Percentiles rank a stretch among this genome's conserved stretches.
Evolutionary conservation across 768 basidiomycete species (phyloP).

Genomic region (Lactarius evosmus): DNA sequence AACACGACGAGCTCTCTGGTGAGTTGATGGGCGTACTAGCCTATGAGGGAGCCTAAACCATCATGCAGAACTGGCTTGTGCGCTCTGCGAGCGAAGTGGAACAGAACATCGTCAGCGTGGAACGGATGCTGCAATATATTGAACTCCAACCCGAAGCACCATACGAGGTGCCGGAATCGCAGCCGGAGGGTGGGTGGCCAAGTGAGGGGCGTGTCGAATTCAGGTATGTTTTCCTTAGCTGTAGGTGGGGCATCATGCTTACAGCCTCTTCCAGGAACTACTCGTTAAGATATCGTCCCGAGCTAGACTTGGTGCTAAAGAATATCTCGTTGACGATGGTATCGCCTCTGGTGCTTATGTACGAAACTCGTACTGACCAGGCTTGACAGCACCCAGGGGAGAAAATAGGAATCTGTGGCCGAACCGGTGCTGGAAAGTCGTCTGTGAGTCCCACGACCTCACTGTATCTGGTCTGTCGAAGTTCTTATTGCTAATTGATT

Average conservation of each 20-base stretch:
- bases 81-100: constrained; percentile 85
- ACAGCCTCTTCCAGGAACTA: constrained; percentile 47
- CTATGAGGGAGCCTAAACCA: background rate
- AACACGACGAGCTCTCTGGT: constrained; percentile 82
- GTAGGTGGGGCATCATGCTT: background rate
- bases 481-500: constrained; percentile 4
- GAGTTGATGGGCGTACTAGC: constrained; percentile 30
- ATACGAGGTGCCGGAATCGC: constrained; percentile 56
- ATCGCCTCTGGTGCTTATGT: constrained; percentile 24
- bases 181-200: constrained; percentile 67
- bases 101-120: constrained; percentile 86
- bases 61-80: constrained; percentile 73
- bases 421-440: constrained; percentile 81
- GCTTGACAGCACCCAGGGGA: constrained; percentile 60
- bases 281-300: constrained; percentile 76
- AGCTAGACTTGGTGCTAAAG: constrained; percentile 76
- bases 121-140: constrained; percentile 82
- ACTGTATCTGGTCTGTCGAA: background rate
- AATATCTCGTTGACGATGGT: constrained; percentile 70
- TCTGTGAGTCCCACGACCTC: constrained; percentile 45
- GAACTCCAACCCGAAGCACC: constrained; percentile 72
- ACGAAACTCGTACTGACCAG: constrained; percentile 3
- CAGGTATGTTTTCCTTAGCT: constrained; percentile 41
- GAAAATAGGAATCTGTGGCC: constrained; percentile 86
- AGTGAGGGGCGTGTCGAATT: constrained; percentile 70